Evolutionary conservation across 257 asterid genomes (phyloP).

Genomic region (Anisodus tanguticus): DNA sequence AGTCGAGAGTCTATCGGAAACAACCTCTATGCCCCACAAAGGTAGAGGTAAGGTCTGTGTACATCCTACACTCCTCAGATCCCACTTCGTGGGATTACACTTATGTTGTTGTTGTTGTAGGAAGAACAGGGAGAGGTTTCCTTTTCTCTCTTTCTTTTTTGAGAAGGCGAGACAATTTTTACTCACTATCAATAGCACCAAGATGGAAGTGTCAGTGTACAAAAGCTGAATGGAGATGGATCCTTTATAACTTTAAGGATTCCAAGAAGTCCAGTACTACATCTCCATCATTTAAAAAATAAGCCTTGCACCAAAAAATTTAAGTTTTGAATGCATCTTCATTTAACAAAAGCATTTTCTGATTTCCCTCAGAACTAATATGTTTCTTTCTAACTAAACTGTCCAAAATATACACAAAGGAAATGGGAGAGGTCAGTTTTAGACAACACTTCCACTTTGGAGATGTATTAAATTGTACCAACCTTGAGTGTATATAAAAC

Average conservation of each 20-base stretch:
- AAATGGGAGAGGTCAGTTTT: background rate
- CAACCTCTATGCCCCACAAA: no score
- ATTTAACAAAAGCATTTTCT: background rate
- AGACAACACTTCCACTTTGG: background rate
- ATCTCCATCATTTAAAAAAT: background rate
- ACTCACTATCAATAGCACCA: slow-evolving; percentile 14
- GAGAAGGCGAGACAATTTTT: background rate
- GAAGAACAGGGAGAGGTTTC: background rate
- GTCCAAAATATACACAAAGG: background rate
- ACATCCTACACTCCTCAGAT: no score
- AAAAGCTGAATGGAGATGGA: background rate
- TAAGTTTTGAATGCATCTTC: slow-evolving; percentile 13
- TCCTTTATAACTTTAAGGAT: background rate
- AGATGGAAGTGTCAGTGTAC: background rate
- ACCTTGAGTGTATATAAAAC: background rate
- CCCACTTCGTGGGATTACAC: no score
- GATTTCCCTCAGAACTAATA: background rate
- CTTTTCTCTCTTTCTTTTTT: background rate
- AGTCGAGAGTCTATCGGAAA: no score
- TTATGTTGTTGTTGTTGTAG: no score
- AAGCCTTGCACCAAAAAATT: background rate
- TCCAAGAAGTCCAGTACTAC: background rate
- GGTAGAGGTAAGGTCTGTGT: no score
- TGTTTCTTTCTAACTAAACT: background rate
- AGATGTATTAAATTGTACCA: slow-evolving; percentile 3